Conservation (phyloP, 805 yeast species). For the Kazachstania psychrophila region DNA sequence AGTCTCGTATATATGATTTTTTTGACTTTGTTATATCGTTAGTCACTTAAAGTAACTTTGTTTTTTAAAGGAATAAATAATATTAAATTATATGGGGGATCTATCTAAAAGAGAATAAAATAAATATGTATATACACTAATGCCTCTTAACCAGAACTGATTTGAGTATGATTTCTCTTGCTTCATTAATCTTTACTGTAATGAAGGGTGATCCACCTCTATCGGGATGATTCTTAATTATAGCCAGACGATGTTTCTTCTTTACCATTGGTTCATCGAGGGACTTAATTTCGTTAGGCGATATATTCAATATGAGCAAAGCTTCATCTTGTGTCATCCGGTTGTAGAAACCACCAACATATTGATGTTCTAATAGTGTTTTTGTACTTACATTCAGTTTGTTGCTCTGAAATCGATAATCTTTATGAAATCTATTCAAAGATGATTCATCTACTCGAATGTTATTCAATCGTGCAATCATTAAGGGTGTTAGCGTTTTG, state of each 20-base stretch:
- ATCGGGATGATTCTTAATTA: slow-evolving; percentile 90
- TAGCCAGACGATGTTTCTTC: slow-evolving; percentile 72
- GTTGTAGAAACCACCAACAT: slow-evolving; percentile 53
- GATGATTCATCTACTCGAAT: slow-evolving; percentile 11
- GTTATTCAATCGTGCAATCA: slow-evolving; percentile 25
- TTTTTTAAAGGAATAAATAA: no score
- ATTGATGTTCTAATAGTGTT: slow-evolving; percentile 21
- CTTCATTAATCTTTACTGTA: slow-evolving; percentile 89
- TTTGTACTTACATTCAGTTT: slow-evolving; percentile 9
- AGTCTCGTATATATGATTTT: no score
- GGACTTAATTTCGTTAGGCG: slow-evolving; percentile 44
- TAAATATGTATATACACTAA: neutral
- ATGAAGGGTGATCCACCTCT: slow-evolving; percentile 85
- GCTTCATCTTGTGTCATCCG: slow-evolving; percentile 68
- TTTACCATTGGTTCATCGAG: slow-evolving; percentile 46
- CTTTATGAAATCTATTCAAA: slow-evolving; percentile 4
- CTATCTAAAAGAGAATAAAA: no score
- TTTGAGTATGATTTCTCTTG: slow-evolving; percentile 55
- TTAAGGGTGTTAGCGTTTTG: slow-evolving; percentile 19
- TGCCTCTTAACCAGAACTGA: slow-evolving; percentile 16
- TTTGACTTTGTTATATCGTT: no score
- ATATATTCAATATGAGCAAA: slow-evolving; percentile 50
- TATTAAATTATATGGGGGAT: no score
- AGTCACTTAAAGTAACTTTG: no score
- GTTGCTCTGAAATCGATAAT: slow-evolving; percentile 12